Base-by-base conservation (phyloP, 2,329 filamentous ascomycete genomes). In the Monilinia fructigena region DNA sequence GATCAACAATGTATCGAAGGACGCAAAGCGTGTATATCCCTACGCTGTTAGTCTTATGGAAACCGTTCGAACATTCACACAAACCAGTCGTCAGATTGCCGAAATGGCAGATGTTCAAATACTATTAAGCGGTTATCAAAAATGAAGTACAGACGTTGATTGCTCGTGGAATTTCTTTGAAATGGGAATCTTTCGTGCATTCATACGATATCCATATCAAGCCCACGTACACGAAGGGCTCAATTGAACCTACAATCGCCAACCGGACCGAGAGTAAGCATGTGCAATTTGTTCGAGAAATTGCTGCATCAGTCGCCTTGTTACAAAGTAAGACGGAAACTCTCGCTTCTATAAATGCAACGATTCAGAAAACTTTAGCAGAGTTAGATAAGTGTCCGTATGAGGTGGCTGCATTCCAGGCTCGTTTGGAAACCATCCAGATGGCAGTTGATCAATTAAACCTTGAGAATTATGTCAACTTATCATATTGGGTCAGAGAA, bases 11-110 rank as follows among this genome's bases (percentile, higher is more conserved):
- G 92, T 97, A 64, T 96, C 96, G 0, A 99, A 98, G 78, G 95
- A 99, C 77, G 96, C 95, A n/a, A 97, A 97, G 79, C 87, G 95
- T 63, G 95, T 99, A 4, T 99, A 99, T 74, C 95, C 95, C 0
- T 99, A 96, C 75, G 95, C 96, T 31, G 93, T 99, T 71, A 98
- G 93, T 75, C 80, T 99, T 71, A 99, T 99, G 93, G 95, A 99
- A 79, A 98, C 93, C 74, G 92, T 98, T n/a, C 87, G 93, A 67
- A 98, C 93, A 0, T 89, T 96, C 70, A 86, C 92, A 2, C 94
- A 98, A 78, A 97, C 93, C 0, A 89, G 90, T 72, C 88, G 92
- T 40, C 87, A 91, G 61, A 96, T 99, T 68, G 83, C 87, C 23
- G 86, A 90, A 65, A 94, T 99, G 91, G 86, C 89, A 14, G 91